Evolutionary conservation across 1,139 yeast species (phyloP).

Genomic region (Meyerozyma smithsonii): DNA sequence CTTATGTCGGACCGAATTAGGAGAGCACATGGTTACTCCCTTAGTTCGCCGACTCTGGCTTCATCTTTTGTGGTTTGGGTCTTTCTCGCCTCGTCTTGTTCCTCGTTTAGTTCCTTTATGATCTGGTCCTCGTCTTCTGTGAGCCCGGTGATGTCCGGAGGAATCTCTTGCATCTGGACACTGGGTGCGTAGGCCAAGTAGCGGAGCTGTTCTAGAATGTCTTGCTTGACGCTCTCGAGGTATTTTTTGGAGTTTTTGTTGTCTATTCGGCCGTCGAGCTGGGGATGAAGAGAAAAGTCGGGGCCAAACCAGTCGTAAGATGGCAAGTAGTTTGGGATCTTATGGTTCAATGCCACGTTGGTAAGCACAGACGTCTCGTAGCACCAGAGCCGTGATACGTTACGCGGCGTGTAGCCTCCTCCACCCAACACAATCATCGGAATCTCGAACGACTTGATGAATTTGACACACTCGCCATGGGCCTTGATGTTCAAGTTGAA

Average conservation of each 20-base stretch:
- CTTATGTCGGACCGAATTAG: no score
- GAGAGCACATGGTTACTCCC: conserved; percentile 7
- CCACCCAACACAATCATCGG: conserved; percentile 94
- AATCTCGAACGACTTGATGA: conserved; percentile 76
- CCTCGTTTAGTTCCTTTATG: conserved; percentile 48
- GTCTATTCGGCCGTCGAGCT: conserved; percentile 80
- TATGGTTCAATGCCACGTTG: conserved; percentile 69
- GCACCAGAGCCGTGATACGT: conserved; percentile 92
- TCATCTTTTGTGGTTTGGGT: conserved; percentile 21
- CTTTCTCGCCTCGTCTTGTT: conserved; percentile 25
- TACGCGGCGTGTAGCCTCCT: conserved; percentile 96
- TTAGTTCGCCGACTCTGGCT: conserved; percentile 20
- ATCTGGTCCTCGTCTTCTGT: conserved; percentile 56
- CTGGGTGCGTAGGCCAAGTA: conserved; percentile 89
- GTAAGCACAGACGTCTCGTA: conserved; percentile 87
- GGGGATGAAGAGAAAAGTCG: conserved; percentile 86
- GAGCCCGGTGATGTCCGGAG: conserved; percentile 76
- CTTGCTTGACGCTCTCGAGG: conserved; percentile 71
- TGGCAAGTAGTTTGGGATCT: conserved; percentile 75
- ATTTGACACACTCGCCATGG: conserved; percentile 92
- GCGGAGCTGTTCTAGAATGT: conserved; percentile 77
- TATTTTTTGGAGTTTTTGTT: conserved; percentile 84
- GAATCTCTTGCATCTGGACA: conserved; percentile 85
- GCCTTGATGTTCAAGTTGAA: conserved; percentile 88
- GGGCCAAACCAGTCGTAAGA: conserved; percentile 90